Conservation (phyloP, 2,329 filamentous ascomycete species). For the Lachnellula hyalina region DNA sequence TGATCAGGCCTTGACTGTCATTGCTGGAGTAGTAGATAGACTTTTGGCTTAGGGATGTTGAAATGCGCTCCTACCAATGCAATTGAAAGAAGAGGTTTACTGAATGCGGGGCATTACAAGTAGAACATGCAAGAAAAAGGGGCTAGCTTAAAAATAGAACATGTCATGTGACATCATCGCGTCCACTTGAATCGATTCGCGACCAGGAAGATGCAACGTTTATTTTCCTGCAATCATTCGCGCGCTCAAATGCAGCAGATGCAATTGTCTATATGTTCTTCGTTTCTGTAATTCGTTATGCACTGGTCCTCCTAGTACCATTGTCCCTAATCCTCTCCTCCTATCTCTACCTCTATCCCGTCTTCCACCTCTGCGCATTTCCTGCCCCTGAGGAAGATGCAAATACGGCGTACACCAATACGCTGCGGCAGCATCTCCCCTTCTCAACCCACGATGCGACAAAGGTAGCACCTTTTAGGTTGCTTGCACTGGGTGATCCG, state of each 20-base stretch:
- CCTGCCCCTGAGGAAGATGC: conserved; percentile 40
- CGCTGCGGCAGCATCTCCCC: conserved; percentile 20
- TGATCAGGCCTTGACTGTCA: conserved; percentile 22
- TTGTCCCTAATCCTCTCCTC: conserved; percentile 64
- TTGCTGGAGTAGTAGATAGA: conserved; percentile 26
- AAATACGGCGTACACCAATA: conserved; percentile 23
- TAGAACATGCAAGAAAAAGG: background rate
- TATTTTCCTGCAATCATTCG: background rate
- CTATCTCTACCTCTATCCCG: conserved; percentile 84
- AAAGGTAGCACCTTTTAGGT: conserved; percentile 66
- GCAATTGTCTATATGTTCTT: conserved; percentile 31
- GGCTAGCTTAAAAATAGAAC: background rate
- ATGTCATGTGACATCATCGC: background rate
- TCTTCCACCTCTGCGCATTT: conserved; percentile 77
- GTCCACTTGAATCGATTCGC: background rate
- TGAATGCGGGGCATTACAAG: too few relatives aligned
- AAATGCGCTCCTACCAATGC: background rate
- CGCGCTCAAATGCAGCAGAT: conserved; percentile 22
- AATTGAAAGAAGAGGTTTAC: background rate
- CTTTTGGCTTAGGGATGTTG: background rate
- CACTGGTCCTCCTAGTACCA: conserved; percentile 49
- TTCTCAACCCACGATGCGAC: conserved; percentile 23
- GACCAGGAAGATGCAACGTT: background rate
- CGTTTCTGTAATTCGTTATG: conserved; percentile 28
- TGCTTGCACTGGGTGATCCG: conserved; percentile 84